Base-by-base conservation (phyloP, 23 red algal species). In the Agarophyton chilense region DNA sequence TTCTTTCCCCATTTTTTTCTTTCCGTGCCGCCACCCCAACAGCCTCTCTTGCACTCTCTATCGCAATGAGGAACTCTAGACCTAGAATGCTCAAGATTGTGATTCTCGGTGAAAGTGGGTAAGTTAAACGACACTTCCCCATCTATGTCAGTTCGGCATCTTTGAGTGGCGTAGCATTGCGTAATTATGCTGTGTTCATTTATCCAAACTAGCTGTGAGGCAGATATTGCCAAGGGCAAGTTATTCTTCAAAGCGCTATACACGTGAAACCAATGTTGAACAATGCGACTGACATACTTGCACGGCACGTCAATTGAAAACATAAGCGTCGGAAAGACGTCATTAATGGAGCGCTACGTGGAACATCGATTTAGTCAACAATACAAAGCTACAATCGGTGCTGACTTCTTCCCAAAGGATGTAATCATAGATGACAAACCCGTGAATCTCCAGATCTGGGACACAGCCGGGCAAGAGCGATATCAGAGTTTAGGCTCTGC, bases 321-420 rank as follows among this genome's bases (percentile, higher is more conserved):
- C 21, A 75, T 39, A 38, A 94, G 97, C 21, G 97, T 99, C 9
- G 97, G 97, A 13, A 99, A 99, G 79, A 99, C 97, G 13, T 99
- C 97, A 11, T 75, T 95, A 17, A 81, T 99, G 90, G 97, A 99
- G 75, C 79, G 97, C 12, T 99, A 93, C 56, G 97, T 99, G 13
- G 92, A 94, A 43, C 81, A 79, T 55, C 90, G 93, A 32, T 98
- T 99, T 54, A 92, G 85, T 81, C 93, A 93, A 60, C 97, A 99
- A 68, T 99, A 99, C 90, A 99, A 99, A 72, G 97, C 97, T 24
- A 99, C 97, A 56, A 99, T 99, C 56, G 97, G 97, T 35, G 97
- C 97, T 4, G 97, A 99, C 70, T 99, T 99, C 88, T 89, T 94
- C 54, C 89, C 93, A 17, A 99, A 96, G 44, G 97, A 99, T 57